phyloP scores from a whole-genome alignment of 2,329 filamentous ascomycete species.

The Hymenoscyphus linearis region DNA sequence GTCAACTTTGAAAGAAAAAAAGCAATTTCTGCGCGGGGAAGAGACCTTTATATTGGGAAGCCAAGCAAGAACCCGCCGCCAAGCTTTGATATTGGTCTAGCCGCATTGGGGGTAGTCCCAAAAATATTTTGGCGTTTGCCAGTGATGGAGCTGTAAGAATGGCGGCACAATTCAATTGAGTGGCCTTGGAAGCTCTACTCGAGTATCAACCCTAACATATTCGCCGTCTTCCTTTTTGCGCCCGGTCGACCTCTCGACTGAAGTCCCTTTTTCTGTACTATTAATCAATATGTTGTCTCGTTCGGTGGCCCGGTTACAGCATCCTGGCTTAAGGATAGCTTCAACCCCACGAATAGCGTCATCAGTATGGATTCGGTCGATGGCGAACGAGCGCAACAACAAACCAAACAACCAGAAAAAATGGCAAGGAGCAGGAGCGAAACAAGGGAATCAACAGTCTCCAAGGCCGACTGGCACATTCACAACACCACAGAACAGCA shows the following conservation, averaged over 20 bases:
- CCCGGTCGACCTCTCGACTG: conserved; percentile 25
- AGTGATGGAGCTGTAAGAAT: not conserved
- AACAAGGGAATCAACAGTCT: conserved; percentile 15
- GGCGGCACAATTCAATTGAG: too few species aligned
- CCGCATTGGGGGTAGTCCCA: conserved; percentile 1
- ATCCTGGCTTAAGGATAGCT: conserved; percentile 23
- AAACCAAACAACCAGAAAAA: conserved; percentile 27
- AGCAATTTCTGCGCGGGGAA: conserved; percentile 20
- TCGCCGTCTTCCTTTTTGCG: not conserved
- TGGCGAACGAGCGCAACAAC: conserved; percentile 35
- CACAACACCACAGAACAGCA: conserved; percentile 16
- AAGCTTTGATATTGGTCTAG: not conserved
- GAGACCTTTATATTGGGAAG: not conserved
- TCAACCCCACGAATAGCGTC: conserved; percentile 31
- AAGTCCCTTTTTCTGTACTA: conserved; percentile 17
- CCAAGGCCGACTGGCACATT: conserved; percentile 15
- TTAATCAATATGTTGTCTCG: conserved; percentile 30
- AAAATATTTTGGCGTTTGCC: conserved; percentile 12
- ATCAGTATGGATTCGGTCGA: conserved; percentile 39
- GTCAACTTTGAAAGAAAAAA: conserved; percentile 50
- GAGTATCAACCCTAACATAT: not conserved
- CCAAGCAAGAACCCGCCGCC: not conserved
- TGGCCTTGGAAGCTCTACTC: not conserved
- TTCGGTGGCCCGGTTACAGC: conserved; percentile 26
- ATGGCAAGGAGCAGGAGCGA: conserved; percentile 19